These are phyloP conservation scores for Fusarium ramigenum DNA, from an alignment of 2,329 filamentous ascomycete genomes.

Conservation along the genomic window DNA sequence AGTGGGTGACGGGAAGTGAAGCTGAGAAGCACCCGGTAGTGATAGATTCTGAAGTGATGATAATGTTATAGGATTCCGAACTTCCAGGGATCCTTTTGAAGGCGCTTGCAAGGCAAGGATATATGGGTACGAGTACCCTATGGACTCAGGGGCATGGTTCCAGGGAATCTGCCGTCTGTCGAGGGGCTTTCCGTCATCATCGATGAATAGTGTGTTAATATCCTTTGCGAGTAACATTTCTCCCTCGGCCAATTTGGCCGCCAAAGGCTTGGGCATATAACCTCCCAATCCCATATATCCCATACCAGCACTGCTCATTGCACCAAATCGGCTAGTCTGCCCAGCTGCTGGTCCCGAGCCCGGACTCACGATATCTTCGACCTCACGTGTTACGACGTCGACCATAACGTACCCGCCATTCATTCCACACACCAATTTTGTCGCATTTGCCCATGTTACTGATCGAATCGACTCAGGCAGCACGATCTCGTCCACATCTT, in stretches of 20 bases:
- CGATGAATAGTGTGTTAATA: slow-evolving; percentile 93
- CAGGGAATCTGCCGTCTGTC: slow-evolving; percentile 92
- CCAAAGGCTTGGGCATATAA: slow-evolving; percentile 90
- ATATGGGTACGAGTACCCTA: slow-evolving; percentile 98
- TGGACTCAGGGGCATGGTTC: slow-evolving; percentile 84
- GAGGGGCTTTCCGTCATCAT: slow-evolving; percentile 81
- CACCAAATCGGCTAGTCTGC: slow-evolving; percentile 80
- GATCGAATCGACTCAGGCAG: slow-evolving; percentile 86
- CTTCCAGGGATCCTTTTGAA: slow-evolving; percentile 84
- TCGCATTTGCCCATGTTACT: slow-evolving; percentile 90
- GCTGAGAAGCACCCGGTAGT: slow-evolving; percentile 80
- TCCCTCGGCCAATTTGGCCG: slow-evolving; percentile 81
- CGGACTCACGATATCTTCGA: slow-evolving; percentile 82
- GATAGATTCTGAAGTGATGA: slow-evolving; percentile 88
- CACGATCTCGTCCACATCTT: slow-evolving; percentile 78
- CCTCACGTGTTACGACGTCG: slow-evolving; percentile 77
- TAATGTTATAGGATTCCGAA: slow-evolving; percentile 91
- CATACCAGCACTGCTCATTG: slow-evolving; percentile 87
- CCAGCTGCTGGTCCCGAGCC: slow-evolving; percentile 72
- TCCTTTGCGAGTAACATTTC: slow-evolving; percentile 96
- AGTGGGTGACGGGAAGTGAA: slow-evolving; percentile 93
- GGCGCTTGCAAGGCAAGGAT: slow-evolving; percentile 86
- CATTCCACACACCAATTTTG: slow-evolving; percentile 87
- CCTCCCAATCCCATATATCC: slow-evolving; percentile 95
- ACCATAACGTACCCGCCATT: slow-evolving; percentile 91